Conservation (phyloP, 163 green algal species). For the Volvox carteri region DNA sequence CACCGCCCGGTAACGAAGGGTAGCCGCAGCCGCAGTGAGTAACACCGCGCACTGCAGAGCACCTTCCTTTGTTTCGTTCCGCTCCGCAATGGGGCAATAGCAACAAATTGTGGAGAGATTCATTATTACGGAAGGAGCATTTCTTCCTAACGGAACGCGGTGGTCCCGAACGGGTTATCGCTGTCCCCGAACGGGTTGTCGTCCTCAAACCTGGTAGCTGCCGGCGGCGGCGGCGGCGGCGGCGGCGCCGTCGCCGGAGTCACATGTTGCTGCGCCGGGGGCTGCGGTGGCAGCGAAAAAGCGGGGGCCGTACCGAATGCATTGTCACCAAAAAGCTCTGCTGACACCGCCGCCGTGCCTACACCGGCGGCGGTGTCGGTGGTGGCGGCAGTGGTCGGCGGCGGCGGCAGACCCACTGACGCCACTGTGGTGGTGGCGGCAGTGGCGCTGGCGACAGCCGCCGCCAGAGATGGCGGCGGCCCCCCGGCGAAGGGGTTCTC, state of each 20-base stretch:
- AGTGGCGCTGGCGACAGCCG: not conserved
- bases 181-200: conserved; percentile 14
- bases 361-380: not conserved
- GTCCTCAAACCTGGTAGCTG: conserved; percentile 2
- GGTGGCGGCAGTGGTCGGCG: not conserved
- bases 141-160: conserved; percentile 11
- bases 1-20: too few relatives aligned
- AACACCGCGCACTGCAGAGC: too few relatives aligned
- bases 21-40: too few relatives aligned
- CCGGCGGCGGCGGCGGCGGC: not conserved
- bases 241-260: not conserved
- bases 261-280: not conserved
- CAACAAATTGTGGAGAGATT: too few relatives aligned
- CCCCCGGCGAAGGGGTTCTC: conserved; percentile 23
- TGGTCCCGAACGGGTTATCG: conserved; percentile 26
- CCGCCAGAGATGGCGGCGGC: not conserved
- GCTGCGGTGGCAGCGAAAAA: not conserved
- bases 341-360: not conserved
- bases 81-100: too few relatives aligned
- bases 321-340: conserved; percentile 23
- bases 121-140: too few relatives aligned
- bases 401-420: not conserved
- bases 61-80: too few relatives aligned
- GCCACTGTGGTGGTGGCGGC: not conserved
- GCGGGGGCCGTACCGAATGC: conserved; percentile 23